Base-by-base conservation (phyloP, 352 stramenopile genomes). In the Paralagenidium karlingii region DNA sequence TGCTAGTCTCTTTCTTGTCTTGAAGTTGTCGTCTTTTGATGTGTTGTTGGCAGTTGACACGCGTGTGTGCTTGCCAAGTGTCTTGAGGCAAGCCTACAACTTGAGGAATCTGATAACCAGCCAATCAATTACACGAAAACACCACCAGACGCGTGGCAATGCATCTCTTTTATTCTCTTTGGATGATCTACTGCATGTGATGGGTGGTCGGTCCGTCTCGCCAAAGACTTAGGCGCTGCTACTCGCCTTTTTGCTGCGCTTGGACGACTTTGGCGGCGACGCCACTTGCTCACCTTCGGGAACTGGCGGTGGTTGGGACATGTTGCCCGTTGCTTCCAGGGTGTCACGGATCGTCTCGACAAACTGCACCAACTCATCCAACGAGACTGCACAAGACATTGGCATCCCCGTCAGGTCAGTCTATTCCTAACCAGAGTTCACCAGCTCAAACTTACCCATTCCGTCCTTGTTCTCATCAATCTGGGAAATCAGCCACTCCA, bases 401-500 rank as follows among this genome's bases (percentile, higher is more conserved):
- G 54, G 45, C 41, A 36, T 54, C 21, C 49, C 33, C 40, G 11
- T 40, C 34, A 34, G 43, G 12, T 40, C n/a, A 60, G 20, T 43
- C 55, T 53, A 55, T 37, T 39, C 41, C 20, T 39, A 33, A 40
- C 36, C 25, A 27, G 19, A 25, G 8, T 12, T 38, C 20, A 19
- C 33, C 13, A 22, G 5, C 21, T 12, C 19, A 55, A 8, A 73
- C 74, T 45, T 67, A 90, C 76, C 80, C 64, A 69, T 74, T 53
- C 81, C 82, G 55, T 95, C 82, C 41, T 86, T 84, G 68, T 95
- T 71, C 55, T 85, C 61, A 53, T 96, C 86, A 57, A 97, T 89
- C 47, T 88, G 91, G 32, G 79, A 73, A 49, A 96, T 84, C 39
- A 98, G 81, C 70, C 82, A 90, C 59, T 96, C 86, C 18, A 96